Conservation (phyloP, 192 early-diverging fungal genomes). For the Mortierella hygrophila region DNA sequence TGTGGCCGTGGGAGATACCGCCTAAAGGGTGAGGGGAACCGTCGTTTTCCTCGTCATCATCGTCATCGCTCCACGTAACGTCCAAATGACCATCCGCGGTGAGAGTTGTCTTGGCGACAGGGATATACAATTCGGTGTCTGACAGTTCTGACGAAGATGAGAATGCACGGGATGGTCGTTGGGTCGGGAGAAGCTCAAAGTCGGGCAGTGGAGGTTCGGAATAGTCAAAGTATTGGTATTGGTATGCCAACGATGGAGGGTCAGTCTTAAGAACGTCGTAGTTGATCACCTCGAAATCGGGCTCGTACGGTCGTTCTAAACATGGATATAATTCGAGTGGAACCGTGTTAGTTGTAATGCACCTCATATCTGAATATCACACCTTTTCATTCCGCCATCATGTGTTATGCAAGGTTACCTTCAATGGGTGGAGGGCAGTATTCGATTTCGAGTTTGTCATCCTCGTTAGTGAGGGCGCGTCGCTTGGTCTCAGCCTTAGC, state of each 20-base stretch:
- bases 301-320: slow-evolving; percentile 44
- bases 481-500: slow-evolving; percentile 39
- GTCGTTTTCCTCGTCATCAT: background rate
- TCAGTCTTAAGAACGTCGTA: slow-evolving; percentile 14
- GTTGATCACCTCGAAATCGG: slow-evolving; percentile 28
- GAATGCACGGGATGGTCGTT: background rate
- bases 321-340: background rate
- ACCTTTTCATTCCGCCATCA: background rate
- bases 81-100: slow-evolving; percentile 25
- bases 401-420: background rate
- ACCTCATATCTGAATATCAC: background rate
- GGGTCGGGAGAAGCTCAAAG: slow-evolving; percentile 8
- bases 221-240: slow-evolving; percentile 3
- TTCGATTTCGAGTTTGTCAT: slow-evolving; percentile 38
- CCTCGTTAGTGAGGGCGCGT: slow-evolving; percentile 35
- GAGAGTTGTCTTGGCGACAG: slow-evolving; percentile 24
- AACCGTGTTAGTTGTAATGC: background rate
- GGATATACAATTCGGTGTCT: background rate
- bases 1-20: background rate
- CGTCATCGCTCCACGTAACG: slow-evolving; percentile 28
- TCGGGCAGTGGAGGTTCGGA: slow-evolving; percentile 18
- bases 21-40: background rate
- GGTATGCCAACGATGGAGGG: slow-evolving; percentile 29
- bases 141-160: background rate
- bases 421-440: slow-evolving; percentile 40